Base-by-base conservation (phyloP, 2,329 filamentous ascomycete species). In the Pseudogymnoascus sp. region DNA sequence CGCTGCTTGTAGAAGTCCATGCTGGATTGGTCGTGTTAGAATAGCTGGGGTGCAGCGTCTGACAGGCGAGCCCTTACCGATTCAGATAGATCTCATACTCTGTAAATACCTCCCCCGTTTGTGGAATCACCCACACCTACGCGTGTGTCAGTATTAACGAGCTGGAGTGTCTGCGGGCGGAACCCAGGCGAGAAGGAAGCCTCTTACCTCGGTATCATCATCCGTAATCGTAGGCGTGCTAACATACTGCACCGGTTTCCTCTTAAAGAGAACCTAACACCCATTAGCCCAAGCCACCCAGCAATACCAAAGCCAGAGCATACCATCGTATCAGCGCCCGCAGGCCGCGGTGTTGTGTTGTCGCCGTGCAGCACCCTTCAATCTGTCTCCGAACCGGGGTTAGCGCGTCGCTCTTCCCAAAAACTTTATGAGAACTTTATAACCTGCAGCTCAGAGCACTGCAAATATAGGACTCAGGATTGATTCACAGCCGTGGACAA, bases 1-100 rank as follows among this genome's bases (percentile, higher is more conserved):
- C 87, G 90, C 59, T 95, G 91, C 69, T 89, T 92, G 74, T 96
- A 96, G 73, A 96, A 97, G 74, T 97, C 92, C 82, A 92, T 88
- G 64, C 91, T 95, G 69, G 28, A 61, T 59, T 65, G 49, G 30
- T 49, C 61, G 68, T 64, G 72, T 72, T 61, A 67, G 73, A 71
- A 78, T 75, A 49, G 42, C 42, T 49, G 42, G 42, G 23, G 42
- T 45, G 22, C 42, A 28, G 23, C 12, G 42, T 49, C 14, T 16
- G 42, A 49, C 23, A 16, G 7, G 42, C 42, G 42, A 28, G 12
- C 23, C 72, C 87, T 74, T 80, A 93, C 91, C 92, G 86, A 69
- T 84, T 82, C 36, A 97, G 77, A 76, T 96, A 99, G 42, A 88
- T 86, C 71, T 97, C 92, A 74, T 97, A 97, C 60, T 87, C 88